Percentiles rank a stretch among this genome's conserved stretches.
Conservation (phyloP, 2,329 filamentous ascomycete genomes). For the Clonostachys rosea region DNA sequence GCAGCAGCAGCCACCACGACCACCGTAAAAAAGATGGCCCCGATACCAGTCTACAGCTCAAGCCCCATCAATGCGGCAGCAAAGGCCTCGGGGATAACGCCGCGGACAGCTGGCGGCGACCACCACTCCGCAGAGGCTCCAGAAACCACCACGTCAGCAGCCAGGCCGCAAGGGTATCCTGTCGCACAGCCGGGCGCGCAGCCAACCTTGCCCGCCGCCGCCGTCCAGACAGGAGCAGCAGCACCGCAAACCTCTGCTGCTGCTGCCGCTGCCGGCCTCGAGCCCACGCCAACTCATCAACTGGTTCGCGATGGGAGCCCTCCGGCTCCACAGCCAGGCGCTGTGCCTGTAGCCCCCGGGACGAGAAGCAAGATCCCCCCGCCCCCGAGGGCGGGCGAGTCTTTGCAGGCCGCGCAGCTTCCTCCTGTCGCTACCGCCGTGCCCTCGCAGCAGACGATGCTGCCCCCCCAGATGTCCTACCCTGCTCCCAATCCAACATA, state of each 20-base stretch:
- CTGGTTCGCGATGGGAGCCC: constrained; percentile 25
- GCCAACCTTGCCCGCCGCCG: constrained; percentile 31
- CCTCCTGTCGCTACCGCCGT: constrained; percentile 21
- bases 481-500: constrained; percentile 33
- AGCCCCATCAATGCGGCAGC: constrained; percentile 51
- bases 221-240: neutral
- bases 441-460: constrained; percentile 23
- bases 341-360: constrained; percentile 37
- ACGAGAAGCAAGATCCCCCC: constrained; percentile 31
- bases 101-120: constrained; percentile 33
- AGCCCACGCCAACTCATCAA: constrained; percentile 33
- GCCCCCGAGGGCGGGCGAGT: constrained; percentile 46
- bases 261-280: constrained; percentile 16
- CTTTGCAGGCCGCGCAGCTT: constrained; percentile 28
- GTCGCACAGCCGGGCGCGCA: constrained; percentile 41
- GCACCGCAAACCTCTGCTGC: neutral
- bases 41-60: constrained; percentile 54
- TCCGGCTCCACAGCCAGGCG: constrained; percentile 53
- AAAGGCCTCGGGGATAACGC: constrained; percentile 45
- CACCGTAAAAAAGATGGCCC: constrained; percentile 38
- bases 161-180: constrained; percentile 21
- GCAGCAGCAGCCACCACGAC: no score
- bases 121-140: constrained; percentile 10
- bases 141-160: constrained; percentile 10
- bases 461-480: constrained; percentile 43